These are phyloP conservation scores for Glarea lozoyensis DNA, from an alignment of 495 filamentous ascomycete species.

Conservation along the genomic window DNA sequence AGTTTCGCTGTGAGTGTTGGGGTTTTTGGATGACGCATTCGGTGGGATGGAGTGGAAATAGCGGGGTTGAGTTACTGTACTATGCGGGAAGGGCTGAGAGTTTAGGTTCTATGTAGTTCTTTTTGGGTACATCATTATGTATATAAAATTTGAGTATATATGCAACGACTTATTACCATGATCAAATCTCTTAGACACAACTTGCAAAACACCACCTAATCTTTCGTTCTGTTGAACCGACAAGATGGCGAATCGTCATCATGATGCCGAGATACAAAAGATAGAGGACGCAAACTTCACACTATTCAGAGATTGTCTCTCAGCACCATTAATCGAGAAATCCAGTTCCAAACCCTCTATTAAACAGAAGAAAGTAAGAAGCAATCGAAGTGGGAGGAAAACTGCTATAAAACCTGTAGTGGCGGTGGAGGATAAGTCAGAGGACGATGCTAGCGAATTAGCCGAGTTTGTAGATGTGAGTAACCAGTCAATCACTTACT, in stretches of 20 bases:
- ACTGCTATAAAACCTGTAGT: slow-evolving; percentile 14
- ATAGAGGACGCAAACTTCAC: slow-evolving; percentile 48
- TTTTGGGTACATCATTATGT: too few species aligned
- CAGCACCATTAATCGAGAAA: slow-evolving; percentile 36
- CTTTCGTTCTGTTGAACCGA: not conserved
- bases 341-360: slow-evolving; percentile 33
- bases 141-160: too few species aligned
- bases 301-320: slow-evolving; percentile 59
- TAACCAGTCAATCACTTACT: slow-evolving; percentile 4
- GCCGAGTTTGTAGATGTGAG: slow-evolving; percentile 53
- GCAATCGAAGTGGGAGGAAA: slow-evolving; percentile 31
- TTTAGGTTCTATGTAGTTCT: too few species aligned
- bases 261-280: slow-evolving; percentile 1
- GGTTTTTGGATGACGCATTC: too few species aligned
- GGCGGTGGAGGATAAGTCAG: slow-evolving; percentile 10
- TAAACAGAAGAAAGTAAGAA: slow-evolving; percentile 34
- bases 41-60: too few species aligned
- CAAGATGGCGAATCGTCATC: not conserved
- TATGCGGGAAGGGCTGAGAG: too few species aligned
- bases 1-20: too few species aligned
- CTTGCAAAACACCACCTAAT: not conserved
- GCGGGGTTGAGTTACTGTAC: too few species aligned
- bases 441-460: slow-evolving; percentile 53
- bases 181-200: too few species aligned
- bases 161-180: too few species aligned